phyloP scores from a whole-genome alignment of 1,284 basidiomycete species.

The Cutaneotrichosporon sp. region DNA sequence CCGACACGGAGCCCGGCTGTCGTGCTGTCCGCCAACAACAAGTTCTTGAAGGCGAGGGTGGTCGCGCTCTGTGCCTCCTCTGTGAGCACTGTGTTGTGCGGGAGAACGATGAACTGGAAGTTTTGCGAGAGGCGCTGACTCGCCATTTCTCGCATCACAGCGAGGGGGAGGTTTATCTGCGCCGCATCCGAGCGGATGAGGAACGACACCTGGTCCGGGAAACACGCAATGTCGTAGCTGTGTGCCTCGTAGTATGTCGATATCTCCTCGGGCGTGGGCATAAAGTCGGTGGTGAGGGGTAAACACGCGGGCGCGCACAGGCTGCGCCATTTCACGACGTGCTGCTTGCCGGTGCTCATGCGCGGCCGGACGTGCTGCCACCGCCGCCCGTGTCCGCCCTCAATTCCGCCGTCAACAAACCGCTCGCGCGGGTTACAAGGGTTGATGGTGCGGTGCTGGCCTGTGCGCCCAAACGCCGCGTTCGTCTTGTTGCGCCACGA shows the following conservation, averaged over 20 bases:
- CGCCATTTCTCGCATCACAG: conserved; percentile 91
- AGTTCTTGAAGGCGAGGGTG: conserved; percentile 52
- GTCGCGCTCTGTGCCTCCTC: conserved; percentile 14
- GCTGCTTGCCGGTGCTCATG: conserved; percentile 64
- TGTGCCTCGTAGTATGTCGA: conserved; percentile 77
- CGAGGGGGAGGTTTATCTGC: conserved; percentile 66
- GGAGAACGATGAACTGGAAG: conserved; percentile 84
- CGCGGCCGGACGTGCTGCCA: conserved; percentile 88
- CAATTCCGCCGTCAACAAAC: not conserved
- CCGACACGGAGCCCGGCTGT: conserved; percentile 57
- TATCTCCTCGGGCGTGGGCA: conserved; percentile 74
- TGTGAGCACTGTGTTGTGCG: conserved; percentile 31
- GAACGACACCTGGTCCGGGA: conserved; percentile 59
- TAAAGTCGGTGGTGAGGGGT: conserved; percentile 88
- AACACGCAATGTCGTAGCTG: conserved; percentile 55
- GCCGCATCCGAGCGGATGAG: conserved; percentile 59
- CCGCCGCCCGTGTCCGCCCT: conserved; percentile 65
- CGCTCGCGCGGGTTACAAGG: conserved; percentile 47
- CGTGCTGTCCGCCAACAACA: conserved; percentile 62
- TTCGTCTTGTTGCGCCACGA: conserved; percentile 42
- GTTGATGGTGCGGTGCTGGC: conserved; percentile 48
- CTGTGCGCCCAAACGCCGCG: conserved; percentile 36
- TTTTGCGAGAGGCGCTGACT: conserved; percentile 84
- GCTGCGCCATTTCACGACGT: conserved; percentile 90
- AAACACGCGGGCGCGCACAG: conserved; percentile 81